Percentiles rank a stretch among this genome's conserved stretches.
Evolutionary conservation across 495 filamentous ascomycete genomes (phyloP).

Genomic region (Collariella sp.): DNA sequence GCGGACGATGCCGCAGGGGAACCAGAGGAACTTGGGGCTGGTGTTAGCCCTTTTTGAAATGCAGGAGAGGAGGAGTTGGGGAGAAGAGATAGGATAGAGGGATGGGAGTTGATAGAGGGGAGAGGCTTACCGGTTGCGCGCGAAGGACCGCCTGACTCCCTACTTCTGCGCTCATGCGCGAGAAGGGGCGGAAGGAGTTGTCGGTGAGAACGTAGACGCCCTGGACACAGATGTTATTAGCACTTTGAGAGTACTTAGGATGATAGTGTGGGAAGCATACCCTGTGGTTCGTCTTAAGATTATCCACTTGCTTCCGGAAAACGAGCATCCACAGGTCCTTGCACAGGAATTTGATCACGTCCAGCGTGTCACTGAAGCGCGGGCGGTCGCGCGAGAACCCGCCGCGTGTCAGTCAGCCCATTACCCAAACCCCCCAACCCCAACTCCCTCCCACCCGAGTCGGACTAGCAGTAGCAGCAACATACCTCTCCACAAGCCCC

Average conservation of each 20-base stretch:
- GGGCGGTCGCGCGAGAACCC: slow-evolving; percentile 86
- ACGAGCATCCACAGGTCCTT: slow-evolving; percentile 94
- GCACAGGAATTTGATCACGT: slow-evolving; percentile 95
- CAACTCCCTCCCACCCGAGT: no score
- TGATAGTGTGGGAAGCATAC: slow-evolving; percentile 38
- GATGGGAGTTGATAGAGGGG: background rate
- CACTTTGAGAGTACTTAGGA: background rate
- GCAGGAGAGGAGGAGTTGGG: slow-evolving; percentile 1
- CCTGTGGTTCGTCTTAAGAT: slow-evolving; percentile 95
- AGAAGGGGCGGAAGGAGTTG: slow-evolving; percentile 81
- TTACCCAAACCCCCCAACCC: background rate
- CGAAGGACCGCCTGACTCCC: slow-evolving; percentile 60
- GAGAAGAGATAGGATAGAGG: background rate
- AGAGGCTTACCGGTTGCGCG: slow-evolving; percentile 66
- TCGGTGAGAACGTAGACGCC: slow-evolving; percentile 96
- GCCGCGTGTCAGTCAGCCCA: background rate
- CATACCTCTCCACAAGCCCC: slow-evolving; percentile 84
- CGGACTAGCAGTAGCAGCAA: no score
- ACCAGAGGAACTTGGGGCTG: slow-evolving; percentile 69
- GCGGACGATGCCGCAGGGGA: slow-evolving; percentile 84
- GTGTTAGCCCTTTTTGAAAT: slow-evolving; percentile 4
- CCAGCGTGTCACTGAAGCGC: slow-evolving; percentile 76
- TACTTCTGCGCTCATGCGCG: slow-evolving; percentile 72
- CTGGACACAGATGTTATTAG: slow-evolving; percentile 27
- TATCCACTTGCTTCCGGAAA: slow-evolving; percentile 95